A percentile compares a stretch with the other conserved stretches of the same genome.
These are phyloP conservation scores for Cystobasidium pallidum DNA, from an alignment of 1,284 basidiomycete species.

Conservation along the genomic window DNA sequence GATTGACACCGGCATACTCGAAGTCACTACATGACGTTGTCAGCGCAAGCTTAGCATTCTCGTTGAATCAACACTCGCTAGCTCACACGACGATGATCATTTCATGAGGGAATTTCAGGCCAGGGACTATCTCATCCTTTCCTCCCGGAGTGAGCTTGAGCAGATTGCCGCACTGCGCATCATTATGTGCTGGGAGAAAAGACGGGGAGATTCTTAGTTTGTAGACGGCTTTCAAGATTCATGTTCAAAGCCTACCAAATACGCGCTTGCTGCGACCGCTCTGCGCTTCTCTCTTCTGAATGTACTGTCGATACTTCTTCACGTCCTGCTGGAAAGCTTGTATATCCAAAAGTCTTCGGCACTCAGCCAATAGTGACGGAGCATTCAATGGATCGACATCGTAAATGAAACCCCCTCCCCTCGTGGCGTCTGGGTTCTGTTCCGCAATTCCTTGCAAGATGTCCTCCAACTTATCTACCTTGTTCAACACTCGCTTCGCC, in stretches of 20 bases:
- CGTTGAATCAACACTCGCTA: not conserved
- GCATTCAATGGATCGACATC: constrained; percentile 41
- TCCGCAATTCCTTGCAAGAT: constrained; percentile 36
- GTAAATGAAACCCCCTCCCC: not conserved
- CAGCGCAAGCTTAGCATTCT: not conserved
- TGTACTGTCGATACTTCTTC: constrained; percentile 69
- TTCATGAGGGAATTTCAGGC: constrained; percentile 48
- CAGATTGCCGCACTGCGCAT: constrained; percentile 92
- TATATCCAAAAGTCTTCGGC: constrained; percentile 56
- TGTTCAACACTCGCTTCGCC: constrained; percentile 56
- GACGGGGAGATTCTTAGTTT: no score
- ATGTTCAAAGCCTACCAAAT: constrained; percentile 39
- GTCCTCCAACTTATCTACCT: constrained; percentile 50
- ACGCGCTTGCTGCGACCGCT: constrained; percentile 67
- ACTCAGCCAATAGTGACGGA: constrained; percentile 37
- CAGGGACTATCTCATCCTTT: constrained; percentile 47
- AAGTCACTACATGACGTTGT: constrained; percentile 64
- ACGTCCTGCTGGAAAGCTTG: constrained; percentile 68
- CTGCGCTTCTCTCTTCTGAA: constrained; percentile 66
- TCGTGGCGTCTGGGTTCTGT: not conserved
- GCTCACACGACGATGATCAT: constrained; percentile 78
- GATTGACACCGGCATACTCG: constrained; percentile 87
- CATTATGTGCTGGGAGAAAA: constrained; percentile 90
- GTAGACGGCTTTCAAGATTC: not conserved
- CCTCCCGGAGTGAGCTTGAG: constrained; percentile 63